A percentile compares a stretch with the other conserved stretches of the same genome.
phyloP scores from a whole-genome alignment of 108 stramenopile species.

The Nannochloropsis gaditana region DNA sequence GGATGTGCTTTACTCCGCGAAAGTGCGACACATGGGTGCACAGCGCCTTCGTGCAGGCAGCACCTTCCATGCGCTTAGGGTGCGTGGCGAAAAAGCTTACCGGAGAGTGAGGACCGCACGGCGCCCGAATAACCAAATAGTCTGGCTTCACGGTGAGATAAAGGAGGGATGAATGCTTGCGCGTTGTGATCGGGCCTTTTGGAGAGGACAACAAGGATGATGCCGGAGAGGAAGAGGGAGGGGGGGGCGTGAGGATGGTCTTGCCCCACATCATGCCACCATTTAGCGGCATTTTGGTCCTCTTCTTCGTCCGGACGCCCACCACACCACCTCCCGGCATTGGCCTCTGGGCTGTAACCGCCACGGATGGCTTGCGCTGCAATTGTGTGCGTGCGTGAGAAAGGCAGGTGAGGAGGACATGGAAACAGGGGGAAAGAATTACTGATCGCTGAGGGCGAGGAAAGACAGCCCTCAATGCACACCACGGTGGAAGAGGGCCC shows the following conservation, averaged over 20 bases:
- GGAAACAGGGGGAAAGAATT: too few relatives aligned
- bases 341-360: neutral
- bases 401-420: too few relatives aligned
- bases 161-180: neutral
- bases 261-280: neutral
- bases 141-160: conserved; percentile 13
- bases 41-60: too few relatives aligned
- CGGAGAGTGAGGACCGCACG: neutral
- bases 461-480: too few relatives aligned
- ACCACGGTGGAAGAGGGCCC: too few relatives aligned
- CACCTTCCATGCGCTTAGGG: too few relatives aligned
- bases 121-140: conserved; percentile 15
- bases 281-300: neutral
- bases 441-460: too few relatives aligned
- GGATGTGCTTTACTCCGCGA: too few relatives aligned
- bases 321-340: neutral
- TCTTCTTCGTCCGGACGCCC: neutral
- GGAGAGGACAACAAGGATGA: neutral
- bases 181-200: neutral
- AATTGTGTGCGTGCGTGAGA: too few relatives aligned
- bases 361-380: too few relatives aligned
- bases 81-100: neutral
- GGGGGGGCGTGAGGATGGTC: neutral
- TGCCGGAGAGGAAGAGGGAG: neutral
- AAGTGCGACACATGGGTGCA: too few relatives aligned